Evolutionary conservation across 768 basidiomycete genomes (phyloP).

Genomic region (Psilocybe sp.): DNA sequence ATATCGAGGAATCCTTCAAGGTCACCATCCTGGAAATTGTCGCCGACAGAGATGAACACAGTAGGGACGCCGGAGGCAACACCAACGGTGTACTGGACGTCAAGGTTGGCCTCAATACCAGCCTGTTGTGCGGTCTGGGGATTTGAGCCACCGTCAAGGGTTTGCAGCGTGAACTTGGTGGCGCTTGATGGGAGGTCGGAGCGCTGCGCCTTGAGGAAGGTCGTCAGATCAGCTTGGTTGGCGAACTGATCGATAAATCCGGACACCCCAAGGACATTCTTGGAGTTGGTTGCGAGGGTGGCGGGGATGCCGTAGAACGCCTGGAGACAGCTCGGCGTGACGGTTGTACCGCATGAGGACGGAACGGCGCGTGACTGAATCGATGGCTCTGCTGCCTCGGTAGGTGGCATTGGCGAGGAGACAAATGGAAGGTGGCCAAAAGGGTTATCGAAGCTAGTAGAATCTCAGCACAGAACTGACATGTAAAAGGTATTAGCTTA

Average conservation of each 20-base stretch:
- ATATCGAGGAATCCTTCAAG: slow-evolving; percentile 32
- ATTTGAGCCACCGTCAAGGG: slow-evolving; percentile 34
- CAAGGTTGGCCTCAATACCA: slow-evolving; percentile 32
- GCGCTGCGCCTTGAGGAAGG: slow-evolving; percentile 24
- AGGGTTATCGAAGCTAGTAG: slow-evolving; percentile 13
- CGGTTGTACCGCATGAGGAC: slow-evolving; percentile 20
- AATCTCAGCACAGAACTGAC: background rate
- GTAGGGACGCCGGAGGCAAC: slow-evolving; percentile 31
- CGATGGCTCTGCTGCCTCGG: background rate
- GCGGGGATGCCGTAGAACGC: slow-evolving; percentile 32
- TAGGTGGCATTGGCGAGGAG: slow-evolving; percentile 9
- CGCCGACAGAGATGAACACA: slow-evolving; percentile 31
- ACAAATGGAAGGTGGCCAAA: slow-evolving; percentile 15
- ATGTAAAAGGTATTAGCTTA: slow-evolving; percentile 6
- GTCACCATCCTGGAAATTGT: slow-evolving; percentile 24
- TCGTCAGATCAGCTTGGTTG: slow-evolving; percentile 23
- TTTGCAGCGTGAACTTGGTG: slow-evolving; percentile 31
- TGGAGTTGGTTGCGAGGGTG: slow-evolving; percentile 24
- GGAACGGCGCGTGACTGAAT: slow-evolving; percentile 17
- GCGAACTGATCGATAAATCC: slow-evolving; percentile 33
- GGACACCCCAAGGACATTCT: slow-evolving; percentile 27
- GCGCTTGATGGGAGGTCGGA: slow-evolving; percentile 25
- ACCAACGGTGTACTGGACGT: slow-evolving; percentile 36
- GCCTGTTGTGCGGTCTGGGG: slow-evolving; percentile 24
- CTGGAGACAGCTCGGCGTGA: slow-evolving; percentile 32